Base-by-base conservation (phyloP, 768 basidiomycete species). In the Rubroboletus satanas region DNA sequence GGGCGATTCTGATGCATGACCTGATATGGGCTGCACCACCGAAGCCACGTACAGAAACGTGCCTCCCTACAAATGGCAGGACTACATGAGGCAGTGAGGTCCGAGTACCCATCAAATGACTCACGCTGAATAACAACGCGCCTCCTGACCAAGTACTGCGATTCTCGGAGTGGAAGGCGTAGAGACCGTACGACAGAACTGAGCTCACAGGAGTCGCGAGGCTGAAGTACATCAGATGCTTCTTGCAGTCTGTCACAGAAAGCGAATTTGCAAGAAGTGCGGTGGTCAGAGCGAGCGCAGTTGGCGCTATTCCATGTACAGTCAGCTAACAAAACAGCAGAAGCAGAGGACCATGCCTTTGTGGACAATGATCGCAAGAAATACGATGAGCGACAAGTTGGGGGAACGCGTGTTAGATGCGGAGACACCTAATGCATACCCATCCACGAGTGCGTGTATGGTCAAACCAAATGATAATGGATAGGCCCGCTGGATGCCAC, bases 1-100 rank as follows among this genome's bases (percentile, higher is more conserved):
- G 5, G 65, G 33, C 28, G 60, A 55, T 57, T 60, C 73, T 37
- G 65, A 71, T 28, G 69, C 66, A 49, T 78, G 76, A 17, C 79
- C 75, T 32, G 87, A 84, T 32, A 87, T 79, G 3, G 88, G 83
- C 64, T 92, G 90, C n/a, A 93, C 76, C 38, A 92, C 87, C 1
- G 93, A 93, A 1, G 94, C 93, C 9, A 98, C 95, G 66, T 96
- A 97, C 37, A 98, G 77, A 73, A 97, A 97, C 4, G 92, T 93
- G 9, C 94, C 94, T 43, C 91, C 94, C 91, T 94, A 52, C 33
- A 41, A 23, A 35, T 39, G 21, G 21, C 8, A 32, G 41, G 32
- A 8, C 31, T 7, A 26, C 49, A 45, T 58, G 31, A 65, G 41
- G 31, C 15, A 43, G 33, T 21, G 9, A 37, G 45, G 28, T 41